Evolutionary conservation across 345 rosid species (phyloP), one percentile per base, ranked within the genome.

Genomic region (Capsella bursapastoris): DNA sequence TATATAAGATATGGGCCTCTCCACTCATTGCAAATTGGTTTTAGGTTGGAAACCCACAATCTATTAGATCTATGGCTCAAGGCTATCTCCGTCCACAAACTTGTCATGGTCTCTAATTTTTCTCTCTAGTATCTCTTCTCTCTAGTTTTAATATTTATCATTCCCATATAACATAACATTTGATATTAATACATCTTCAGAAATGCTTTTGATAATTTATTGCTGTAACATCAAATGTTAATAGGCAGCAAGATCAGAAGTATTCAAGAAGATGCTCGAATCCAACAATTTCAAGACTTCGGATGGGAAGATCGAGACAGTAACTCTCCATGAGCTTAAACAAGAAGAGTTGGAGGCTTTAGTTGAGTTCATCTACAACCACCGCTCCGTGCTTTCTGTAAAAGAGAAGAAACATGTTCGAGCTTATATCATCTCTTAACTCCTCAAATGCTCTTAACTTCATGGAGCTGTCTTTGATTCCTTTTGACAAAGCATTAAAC

Each of bases 331-430:
- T 7, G 66, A 73, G 18, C 34, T 65, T 48, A 57, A 47, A 14
- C 71, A 34, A 7, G 71, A 64, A 64, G 57, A 65, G 27, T 59
- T 74, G 38, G 49, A 65, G 29, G 71, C 66, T 47, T 56, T 57
- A 0, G 43, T 66, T 57, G 66, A 57, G 50, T 74, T 57, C 34
- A 56, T 66, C n/a, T 65, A 66, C 13, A 18, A 32, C 40, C 27
- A 51, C 10, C 6, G 63, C 11, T 63, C 27, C 4, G 2, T 0
- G 8, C 64, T 64, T 4, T 72, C 63, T 18, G 56, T 4, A 1
- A 31, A 62, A 27, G 53, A n/a, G 15, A 29, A 31, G 59, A 6
- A 63, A 41, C 31, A 41, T 6, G 69, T 29, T 63, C 25, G 38
- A 64, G 43, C 43, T 73, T 15, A 6, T 32, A 6, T 6, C 47